Conservation (phyloP, 805 yeast genomes). For the Ogataea minuta region DNA sequence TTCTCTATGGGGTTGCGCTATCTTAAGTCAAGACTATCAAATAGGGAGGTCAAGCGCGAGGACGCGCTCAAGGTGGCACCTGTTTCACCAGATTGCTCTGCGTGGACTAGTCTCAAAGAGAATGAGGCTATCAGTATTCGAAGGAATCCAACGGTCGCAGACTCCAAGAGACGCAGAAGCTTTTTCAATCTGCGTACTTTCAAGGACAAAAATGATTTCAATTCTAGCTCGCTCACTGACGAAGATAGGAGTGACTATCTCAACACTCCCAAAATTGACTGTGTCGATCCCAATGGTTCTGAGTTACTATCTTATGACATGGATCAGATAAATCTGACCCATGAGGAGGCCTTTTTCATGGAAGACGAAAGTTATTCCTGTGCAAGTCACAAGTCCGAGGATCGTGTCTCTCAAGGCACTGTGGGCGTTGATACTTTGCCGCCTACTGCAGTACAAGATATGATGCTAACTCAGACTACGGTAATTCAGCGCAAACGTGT, state of each 20-base stretch:
- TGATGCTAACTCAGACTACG: background rate
- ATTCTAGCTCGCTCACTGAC: background rate
- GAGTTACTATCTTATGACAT: constrained; percentile 10
- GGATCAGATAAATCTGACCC: constrained; percentile 6
- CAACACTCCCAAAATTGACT: constrained; percentile 15
- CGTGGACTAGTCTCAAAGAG: constrained; percentile 10
- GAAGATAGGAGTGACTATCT: background rate
- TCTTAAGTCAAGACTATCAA: constrained; percentile 23
- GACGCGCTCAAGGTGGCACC: constrained; percentile 7
- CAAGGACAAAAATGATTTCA: constrained; percentile 12
- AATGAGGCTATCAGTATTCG: constrained; percentile 11
- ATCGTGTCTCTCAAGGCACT: background rate
- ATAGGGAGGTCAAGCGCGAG: constrained; percentile 15
- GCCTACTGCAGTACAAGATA: background rate
- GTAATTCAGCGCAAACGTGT: background rate
- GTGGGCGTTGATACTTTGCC: constrained; percentile 7
- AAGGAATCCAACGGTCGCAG: constrained; percentile 4
- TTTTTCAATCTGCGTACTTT: constrained; percentile 17
- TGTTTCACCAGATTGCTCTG: constrained; percentile 5
- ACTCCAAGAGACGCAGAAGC: constrained; percentile 15
- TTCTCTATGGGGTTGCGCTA: constrained; percentile 25
- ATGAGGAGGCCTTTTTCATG: constrained; percentile 2
- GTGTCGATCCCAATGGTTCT: constrained; percentile 9
- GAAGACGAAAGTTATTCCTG: constrained; percentile 2
- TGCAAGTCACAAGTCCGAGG: constrained; percentile 1